Conservation (phyloP, 257 asterid species). For the Lantana camara region DNA sequence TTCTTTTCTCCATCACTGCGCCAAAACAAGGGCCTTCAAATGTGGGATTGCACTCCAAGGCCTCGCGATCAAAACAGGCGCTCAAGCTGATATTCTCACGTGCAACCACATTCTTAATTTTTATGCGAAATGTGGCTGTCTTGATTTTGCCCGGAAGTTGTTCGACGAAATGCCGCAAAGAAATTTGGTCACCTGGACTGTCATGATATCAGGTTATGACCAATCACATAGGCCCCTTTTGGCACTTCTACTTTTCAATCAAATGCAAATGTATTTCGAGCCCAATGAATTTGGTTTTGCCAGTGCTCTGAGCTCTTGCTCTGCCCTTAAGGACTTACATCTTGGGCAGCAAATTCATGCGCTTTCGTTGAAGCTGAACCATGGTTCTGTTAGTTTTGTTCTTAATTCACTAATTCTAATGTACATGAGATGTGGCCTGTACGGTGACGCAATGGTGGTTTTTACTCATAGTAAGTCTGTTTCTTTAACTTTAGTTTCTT, state of each 20-base stretch:
- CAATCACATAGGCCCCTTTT: constrained; percentile 44
- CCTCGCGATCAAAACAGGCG: constrained; percentile 56
- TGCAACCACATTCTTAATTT: constrained; percentile 64
- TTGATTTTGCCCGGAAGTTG: constrained; percentile 47
- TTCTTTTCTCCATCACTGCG: constrained; percentile 57
- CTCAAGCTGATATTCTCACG: constrained; percentile 34
- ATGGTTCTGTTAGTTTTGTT: constrained; percentile 50
- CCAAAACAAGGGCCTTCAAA: constrained; percentile 45
- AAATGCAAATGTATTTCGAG: constrained; percentile 45
- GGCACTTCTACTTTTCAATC: constrained; percentile 46
- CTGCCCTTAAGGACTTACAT: constrained; percentile 42
- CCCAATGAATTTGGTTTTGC: constrained; percentile 65
- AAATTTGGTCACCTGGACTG: constrained; percentile 72
- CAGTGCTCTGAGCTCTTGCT: constrained; percentile 72
- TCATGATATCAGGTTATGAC: constrained; percentile 69
- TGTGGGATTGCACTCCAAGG: constrained; percentile 61
- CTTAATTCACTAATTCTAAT: constrained; percentile 61
- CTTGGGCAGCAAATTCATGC: constrained; percentile 71
- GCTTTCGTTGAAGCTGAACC: constrained; percentile 51
- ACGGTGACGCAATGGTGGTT: constrained; percentile 52
- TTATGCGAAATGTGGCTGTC: constrained; percentile 68
- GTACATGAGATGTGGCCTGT: constrained; percentile 69
- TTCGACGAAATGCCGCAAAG: constrained; percentile 61
- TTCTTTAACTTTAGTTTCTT: constrained; percentile 48
- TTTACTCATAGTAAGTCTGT: constrained; percentile 33